Conservation (phyloP, 768 basidiomycete species). For the Podaxis sp. region DNA sequence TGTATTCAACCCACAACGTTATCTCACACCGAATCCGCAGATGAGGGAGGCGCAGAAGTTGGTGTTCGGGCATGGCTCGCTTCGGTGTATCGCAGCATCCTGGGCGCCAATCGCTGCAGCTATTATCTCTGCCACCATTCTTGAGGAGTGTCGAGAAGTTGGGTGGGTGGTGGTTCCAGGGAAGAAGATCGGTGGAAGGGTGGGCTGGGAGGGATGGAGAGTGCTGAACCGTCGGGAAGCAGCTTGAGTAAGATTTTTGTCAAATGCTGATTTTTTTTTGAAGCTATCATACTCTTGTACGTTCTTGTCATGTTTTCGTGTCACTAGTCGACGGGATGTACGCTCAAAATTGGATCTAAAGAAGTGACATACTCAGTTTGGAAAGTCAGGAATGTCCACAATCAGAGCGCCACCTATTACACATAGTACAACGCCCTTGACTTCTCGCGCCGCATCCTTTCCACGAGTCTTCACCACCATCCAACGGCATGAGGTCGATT, state of each 20-base stretch:
- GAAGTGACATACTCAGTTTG: no score
- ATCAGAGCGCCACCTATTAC: background rate
- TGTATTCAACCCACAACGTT: constrained; percentile 36
- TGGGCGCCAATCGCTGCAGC: constrained; percentile 53
- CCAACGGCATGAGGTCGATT: background rate
- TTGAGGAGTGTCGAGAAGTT: constrained; percentile 29
- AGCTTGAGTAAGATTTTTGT: background rate
- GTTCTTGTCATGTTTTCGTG: background rate
- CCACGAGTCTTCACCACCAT: background rate
- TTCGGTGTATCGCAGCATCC: constrained; percentile 41
- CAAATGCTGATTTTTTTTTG: background rate
- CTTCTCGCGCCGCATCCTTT: background rate
- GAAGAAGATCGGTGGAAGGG: constrained; percentile 28
- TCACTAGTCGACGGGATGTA: background rate
- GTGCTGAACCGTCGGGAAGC: constrained; percentile 9
- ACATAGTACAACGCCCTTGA: background rate
- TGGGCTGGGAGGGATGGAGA: constrained; percentile 46
- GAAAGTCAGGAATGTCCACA: no score
- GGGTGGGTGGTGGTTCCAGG: constrained; percentile 25
- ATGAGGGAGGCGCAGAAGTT: constrained; percentile 20
- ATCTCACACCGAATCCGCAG: constrained; percentile 15
- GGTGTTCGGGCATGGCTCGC: constrained; percentile 45
- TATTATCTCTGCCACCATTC: constrained; percentile 38
- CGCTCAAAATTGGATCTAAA: no score
- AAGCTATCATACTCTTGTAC: background rate